These are phyloP conservation scores for Kwoniella sp. DNA, from an alignment of 768 basidiomycete genomes.

Conservation along the genomic window DNA sequence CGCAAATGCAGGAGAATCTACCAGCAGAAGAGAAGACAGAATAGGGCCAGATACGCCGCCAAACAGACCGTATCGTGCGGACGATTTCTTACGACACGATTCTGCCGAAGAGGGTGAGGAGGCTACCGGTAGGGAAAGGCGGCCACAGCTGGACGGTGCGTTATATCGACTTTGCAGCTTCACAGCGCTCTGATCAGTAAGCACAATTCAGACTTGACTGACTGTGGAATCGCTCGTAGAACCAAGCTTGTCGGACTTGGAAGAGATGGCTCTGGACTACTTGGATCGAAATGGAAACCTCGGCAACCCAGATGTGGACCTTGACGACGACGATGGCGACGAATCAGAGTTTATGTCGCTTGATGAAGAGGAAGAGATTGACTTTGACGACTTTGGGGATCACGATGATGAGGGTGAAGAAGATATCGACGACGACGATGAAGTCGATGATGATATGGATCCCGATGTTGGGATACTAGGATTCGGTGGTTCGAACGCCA, in stretches of 20 bases:
- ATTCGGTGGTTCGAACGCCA: constrained; percentile 15
- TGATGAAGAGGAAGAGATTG: constrained; percentile 30
- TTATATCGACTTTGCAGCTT: too few species aligned
- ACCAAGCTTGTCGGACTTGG: constrained; percentile 17
- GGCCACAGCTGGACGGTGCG: background rate
- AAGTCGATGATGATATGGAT: constrained; percentile 55
- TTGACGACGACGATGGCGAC: constrained; percentile 30
- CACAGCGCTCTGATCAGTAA: too few species aligned
- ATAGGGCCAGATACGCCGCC: background rate
- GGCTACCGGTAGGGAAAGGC: background rate
- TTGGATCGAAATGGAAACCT: constrained; percentile 25
- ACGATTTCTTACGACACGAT: constrained; percentile 5
- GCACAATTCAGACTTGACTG: too few species aligned
- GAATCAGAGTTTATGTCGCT: background rate
- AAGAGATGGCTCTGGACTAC: constrained; percentile 16
- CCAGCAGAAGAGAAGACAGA: background rate
- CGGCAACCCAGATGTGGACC: constrained; percentile 3
- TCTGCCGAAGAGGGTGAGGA: background rate
- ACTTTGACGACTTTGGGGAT: constrained; percentile 17
- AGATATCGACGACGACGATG: constrained; percentile 51
- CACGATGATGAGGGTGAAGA: constrained; percentile 44
- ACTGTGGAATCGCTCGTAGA: background rate
- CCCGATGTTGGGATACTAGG: constrained; percentile 42
- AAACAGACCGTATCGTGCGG: background rate
- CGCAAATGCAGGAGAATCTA: background rate